Conservation (phyloP, 495 filamentous ascomycete genomes). For the Penicillium goetzii region DNA sequence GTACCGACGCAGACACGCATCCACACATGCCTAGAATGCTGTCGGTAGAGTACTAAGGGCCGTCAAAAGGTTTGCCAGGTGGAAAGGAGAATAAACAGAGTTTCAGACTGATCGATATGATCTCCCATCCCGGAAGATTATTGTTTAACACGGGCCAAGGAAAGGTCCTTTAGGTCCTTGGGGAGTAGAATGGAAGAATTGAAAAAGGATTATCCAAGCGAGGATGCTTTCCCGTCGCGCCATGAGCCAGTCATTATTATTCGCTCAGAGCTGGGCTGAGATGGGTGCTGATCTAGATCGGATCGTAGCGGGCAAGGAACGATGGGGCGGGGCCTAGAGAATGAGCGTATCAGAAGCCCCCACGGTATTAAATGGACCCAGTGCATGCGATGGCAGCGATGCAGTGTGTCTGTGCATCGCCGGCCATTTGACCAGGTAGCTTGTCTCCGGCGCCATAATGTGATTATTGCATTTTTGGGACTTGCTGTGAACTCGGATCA, state of each 20-base stretch:
- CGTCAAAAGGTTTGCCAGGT: neutral
- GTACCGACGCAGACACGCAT: neutral
- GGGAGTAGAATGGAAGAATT: neutral
- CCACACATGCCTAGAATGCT: neutral
- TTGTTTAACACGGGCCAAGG: neutral
- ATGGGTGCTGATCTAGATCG: conserved; percentile 30
- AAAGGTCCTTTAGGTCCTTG: neutral
- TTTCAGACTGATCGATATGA: conserved; percentile 26
- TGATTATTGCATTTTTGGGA: conserved; percentile 13
- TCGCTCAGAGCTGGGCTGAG: conserved; percentile 1
- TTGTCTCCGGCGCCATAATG: conserved; percentile 7
- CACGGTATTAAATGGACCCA: neutral
- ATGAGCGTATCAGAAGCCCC: conserved; percentile 12
- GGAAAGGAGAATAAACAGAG: conserved; percentile 7
- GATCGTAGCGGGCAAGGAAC: conserved; percentile 29
- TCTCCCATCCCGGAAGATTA: conserved; percentile 8
- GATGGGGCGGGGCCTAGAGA: conserved; percentile 16
- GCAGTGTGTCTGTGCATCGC: neutral
- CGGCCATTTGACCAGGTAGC: neutral
- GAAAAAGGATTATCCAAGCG: conserved; percentile 20
- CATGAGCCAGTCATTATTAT: conserved; percentile 2
- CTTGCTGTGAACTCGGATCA: conserved; percentile 8
- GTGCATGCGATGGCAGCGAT: neutral
- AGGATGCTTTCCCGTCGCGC: conserved; percentile 6
- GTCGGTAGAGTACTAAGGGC: conserved; percentile 4